Conservation (phyloP, 257 asterid genomes). For the Anisodus acutangulus region DNA sequence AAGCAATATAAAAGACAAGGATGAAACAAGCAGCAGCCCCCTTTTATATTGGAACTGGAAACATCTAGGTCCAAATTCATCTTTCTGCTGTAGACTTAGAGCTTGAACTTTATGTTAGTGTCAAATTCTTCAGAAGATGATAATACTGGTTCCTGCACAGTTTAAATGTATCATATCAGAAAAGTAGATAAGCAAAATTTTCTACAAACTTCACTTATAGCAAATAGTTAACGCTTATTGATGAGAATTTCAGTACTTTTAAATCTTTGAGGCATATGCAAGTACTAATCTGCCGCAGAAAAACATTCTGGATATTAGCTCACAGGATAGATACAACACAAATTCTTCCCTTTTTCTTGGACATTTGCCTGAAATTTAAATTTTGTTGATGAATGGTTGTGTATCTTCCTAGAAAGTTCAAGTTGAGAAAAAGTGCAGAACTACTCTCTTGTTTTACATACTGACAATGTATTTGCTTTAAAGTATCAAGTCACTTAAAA, state of each 20-base stretch:
- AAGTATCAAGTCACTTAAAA: not conserved
- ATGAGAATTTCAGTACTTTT: not conserved
- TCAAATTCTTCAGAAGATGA: slow-evolving; percentile 54
- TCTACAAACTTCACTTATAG: not conserved
- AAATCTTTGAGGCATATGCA: slow-evolving; percentile 5
- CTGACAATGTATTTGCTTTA: not conserved
- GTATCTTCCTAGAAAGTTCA: not conserved
- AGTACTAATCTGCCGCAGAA: not conserved
- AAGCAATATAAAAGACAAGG: not conserved
- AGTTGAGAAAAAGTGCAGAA: not conserved
- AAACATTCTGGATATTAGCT: not conserved
- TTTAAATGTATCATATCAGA: not conserved
- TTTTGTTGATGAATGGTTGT: not conserved
- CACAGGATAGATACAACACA: not conserved
- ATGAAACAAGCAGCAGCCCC: not conserved
- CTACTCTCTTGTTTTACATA: not conserved
- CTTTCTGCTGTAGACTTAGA: slow-evolving; percentile 37
- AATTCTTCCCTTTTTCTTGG: not conserved
- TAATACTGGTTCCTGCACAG: slow-evolving; percentile 59
- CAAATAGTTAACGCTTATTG: not conserved
- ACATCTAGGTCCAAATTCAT: slow-evolving; percentile 4
- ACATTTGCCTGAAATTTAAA: not conserved
- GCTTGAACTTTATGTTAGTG: slow-evolving; percentile 46
- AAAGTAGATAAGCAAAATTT: slow-evolving; percentile 6
- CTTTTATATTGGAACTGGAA: slow-evolving; percentile 16